A percentile compares a stretch with the other conserved stretches of the same genome.
phyloP scores from a whole-genome alignment of 2,329 filamentous ascomycete genomes.

The Penicillium concentricum region DNA sequence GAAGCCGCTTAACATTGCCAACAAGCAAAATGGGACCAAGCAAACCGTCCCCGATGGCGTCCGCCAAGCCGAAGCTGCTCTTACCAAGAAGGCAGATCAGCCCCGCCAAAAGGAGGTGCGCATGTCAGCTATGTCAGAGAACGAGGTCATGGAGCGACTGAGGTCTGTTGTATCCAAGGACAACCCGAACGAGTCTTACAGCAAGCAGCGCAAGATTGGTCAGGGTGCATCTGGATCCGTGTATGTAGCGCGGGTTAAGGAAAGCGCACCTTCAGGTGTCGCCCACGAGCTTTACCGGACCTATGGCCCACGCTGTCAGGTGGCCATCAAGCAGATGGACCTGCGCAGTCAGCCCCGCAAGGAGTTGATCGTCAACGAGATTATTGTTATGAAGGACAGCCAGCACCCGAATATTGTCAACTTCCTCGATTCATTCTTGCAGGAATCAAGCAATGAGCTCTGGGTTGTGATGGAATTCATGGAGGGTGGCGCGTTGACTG shows the following conservation, averaged over 20 bases:
- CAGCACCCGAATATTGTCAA: constrained; percentile 98
- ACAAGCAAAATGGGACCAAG: constrained; percentile 58
- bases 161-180: constrained; percentile 94
- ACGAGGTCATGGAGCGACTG: constrained; percentile 93
- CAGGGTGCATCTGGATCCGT: constrained; percentile 97
- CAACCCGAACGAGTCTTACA: constrained; percentile 90
- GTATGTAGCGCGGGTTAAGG: constrained; percentile 94
- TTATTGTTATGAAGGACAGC: constrained; percentile 99
- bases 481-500: constrained; percentile 95
- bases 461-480: constrained; percentile 99
- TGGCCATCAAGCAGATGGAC: constrained; percentile 99
- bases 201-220: constrained; percentile 99
- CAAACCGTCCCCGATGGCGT: constrained; percentile 60
- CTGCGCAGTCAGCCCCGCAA: constrained; percentile 94
- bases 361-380: constrained; percentile 98
- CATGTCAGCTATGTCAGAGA: constrained; percentile 98
- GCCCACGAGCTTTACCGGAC: constrained; percentile 76
- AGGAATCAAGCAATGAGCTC: constrained; percentile 91
- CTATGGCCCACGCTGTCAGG: constrained; percentile 79
- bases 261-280: constrained; percentile 75
- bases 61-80: constrained; percentile 84
- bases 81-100: constrained; percentile 70
- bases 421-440: constrained; percentile 93
- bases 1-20: constrained; percentile 75
- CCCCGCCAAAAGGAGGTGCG: constrained; percentile 88